A percentile compares a stretch with the other conserved stretches of the same genome.
Conservation (phyloP, 495 filamentous ascomycete genomes). For the Cryomyces antarcticus region DNA sequence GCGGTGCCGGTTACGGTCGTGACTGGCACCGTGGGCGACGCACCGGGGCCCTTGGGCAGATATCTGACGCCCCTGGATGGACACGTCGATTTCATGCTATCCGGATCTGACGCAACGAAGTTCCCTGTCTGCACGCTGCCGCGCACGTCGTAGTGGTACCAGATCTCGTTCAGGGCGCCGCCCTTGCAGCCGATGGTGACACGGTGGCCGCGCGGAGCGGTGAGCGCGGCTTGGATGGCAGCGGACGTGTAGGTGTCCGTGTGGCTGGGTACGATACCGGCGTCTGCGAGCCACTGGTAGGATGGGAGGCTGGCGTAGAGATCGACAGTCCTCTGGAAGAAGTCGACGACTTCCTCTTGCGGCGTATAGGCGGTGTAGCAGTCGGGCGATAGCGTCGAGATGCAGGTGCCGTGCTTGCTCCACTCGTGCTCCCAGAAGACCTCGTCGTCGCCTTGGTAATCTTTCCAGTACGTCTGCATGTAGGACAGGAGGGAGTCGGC, state of each 20-base stretch:
- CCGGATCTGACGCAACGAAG: slow-evolving; percentile 45
- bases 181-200: slow-evolving; percentile 51
- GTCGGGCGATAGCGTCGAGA: slow-evolving; percentile 44
- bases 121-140: slow-evolving; percentile 56
- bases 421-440: slow-evolving; percentile 73
- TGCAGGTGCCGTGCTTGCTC: slow-evolving; percentile 66
- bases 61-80: slow-evolving; percentile 41
- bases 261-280: slow-evolving; percentile 41
- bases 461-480: slow-evolving; percentile 68
- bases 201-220: slow-evolving; percentile 29
- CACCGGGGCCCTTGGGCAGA: slow-evolving; percentile 31
- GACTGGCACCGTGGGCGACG: slow-evolving; percentile 7
- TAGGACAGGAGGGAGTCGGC: slow-evolving; percentile 41
- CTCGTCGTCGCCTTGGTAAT: slow-evolving; percentile 40
- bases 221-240: slow-evolving; percentile 44
- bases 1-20: slow-evolving; percentile 7
- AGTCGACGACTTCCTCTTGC: slow-evolving; percentile 40
- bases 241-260: slow-evolving; percentile 40
- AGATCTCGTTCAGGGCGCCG: slow-evolving; percentile 49
- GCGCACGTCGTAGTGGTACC: slow-evolving; percentile 68
- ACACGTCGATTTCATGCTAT: slow-evolving; percentile 43
- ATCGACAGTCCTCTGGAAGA: slow-evolving; percentile 34
- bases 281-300: slow-evolving; percentile 29
- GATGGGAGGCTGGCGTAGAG: slow-evolving; percentile 44
- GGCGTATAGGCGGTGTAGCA: slow-evolving; percentile 51